phyloP scores from a whole-genome alignment of 2,329 filamentous ascomycete genomes.

The Trichophaea hybrida region DNA sequence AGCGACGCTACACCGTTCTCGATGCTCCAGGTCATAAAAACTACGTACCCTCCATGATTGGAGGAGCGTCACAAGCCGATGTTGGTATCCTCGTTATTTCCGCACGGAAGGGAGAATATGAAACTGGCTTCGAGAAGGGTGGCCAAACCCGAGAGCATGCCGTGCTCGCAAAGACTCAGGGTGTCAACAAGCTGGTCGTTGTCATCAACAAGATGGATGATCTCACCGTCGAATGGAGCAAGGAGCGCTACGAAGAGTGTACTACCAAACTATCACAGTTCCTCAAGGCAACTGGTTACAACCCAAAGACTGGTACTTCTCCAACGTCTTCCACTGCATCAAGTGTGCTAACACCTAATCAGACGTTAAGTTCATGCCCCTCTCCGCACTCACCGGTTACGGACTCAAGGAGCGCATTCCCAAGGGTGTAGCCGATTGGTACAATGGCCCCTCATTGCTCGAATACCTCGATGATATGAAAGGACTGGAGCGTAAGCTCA shows the following conservation, averaged over 20 bases:
- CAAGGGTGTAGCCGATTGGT: conserved; percentile 65
- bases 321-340: neutral
- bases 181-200: conserved; percentile 90
- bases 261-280: conserved; percentile 75
- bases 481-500: conserved; percentile 84
- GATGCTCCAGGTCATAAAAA: conserved; percentile 97
- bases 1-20: conserved; percentile 87
- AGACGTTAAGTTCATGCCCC: conserved; percentile 89
- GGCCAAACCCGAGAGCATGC: conserved; percentile 96
- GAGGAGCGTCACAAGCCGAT: conserved; percentile 82
- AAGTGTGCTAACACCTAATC: conserved; percentile 8
- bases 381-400: conserved; percentile 72
- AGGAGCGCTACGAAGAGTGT: conserved; percentile 86
- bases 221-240: conserved; percentile 85
- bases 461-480: conserved; percentile 94
- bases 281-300: conserved; percentile 85
- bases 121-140: conserved; percentile 93
- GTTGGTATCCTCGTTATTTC: conserved; percentile 93
- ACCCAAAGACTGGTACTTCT: conserved; percentile 53
- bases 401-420: conserved; percentile 83
- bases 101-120: conserved; percentile 94
- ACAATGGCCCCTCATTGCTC: conserved; percentile 74
- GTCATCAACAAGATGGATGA: conserved; percentile 99
- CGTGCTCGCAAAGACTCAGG: conserved; percentile 93
- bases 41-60: conserved; percentile 97